Conservation (phyloP, 129 eudicot species). For the Heracleum sosnowskyi region DNA sequence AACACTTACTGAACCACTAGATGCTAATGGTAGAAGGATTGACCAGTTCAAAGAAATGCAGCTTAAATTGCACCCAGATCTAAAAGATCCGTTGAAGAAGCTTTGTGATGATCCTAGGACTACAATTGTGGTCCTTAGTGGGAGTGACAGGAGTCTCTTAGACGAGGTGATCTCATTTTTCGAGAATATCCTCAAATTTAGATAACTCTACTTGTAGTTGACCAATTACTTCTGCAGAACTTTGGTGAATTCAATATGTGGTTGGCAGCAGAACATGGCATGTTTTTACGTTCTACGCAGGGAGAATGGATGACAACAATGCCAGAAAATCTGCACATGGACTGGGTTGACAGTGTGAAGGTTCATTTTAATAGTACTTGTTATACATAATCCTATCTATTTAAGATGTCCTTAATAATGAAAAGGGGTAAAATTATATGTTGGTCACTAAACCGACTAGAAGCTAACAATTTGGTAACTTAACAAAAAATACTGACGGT, state of each 20-base stretch:
- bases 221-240: constrained; percentile 45
- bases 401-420: neutral
- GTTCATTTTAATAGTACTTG: constrained; percentile 17
- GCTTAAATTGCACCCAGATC: constrained; percentile 63
- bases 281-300: constrained; percentile 56
- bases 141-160: constrained; percentile 56
- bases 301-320: constrained; percentile 85
- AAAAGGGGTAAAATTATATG: neutral
- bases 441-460: neutral
- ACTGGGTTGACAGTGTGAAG: constrained; percentile 82
- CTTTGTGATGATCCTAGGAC: constrained; percentile 73
- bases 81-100: constrained; percentile 40
- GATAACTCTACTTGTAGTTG: constrained; percentile 10
- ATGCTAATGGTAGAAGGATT: constrained; percentile 50
- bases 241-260: constrained; percentile 75
- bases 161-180: constrained; percentile 43
- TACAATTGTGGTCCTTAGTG: constrained; percentile 44
- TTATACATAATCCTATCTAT: neutral
- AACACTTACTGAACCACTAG: constrained; percentile 73
- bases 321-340: constrained; percentile 71
- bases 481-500: neutral
- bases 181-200: constrained; percentile 2
- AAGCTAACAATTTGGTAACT: neutral
- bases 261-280: constrained; percentile 95
- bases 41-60: constrained; percentile 90